These are phyloP conservation scores for Yamadazyma philogaea DNA, from an alignment of 805 yeast genomes.

Conservation along the genomic window DNA sequence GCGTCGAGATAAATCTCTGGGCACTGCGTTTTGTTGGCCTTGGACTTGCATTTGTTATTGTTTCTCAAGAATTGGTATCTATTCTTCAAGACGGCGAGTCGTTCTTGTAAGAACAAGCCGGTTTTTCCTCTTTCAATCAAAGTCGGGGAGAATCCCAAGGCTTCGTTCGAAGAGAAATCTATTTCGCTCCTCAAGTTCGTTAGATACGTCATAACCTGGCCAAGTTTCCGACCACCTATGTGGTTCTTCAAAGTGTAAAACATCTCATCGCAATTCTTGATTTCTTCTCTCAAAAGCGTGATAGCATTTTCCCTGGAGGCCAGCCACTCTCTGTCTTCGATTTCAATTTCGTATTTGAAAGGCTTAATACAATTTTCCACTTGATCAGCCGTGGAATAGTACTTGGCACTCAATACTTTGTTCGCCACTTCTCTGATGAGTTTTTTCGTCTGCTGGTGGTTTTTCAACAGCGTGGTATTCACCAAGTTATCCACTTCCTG, in stretches of 20 bases:
- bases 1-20: constrained; percentile 94
- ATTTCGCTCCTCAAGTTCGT: constrained; percentile 40
- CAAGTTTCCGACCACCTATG: constrained; percentile 80
- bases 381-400: constrained; percentile 92
- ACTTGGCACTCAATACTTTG: constrained; percentile 72
- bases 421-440: constrained; percentile 84
- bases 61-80: constrained; percentile 69
- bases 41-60: constrained; percentile 70
- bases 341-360: constrained; percentile 93
- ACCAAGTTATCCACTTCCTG: constrained; percentile 75
- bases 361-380: constrained; percentile 98
- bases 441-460: constrained; percentile 82
- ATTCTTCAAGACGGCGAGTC: constrained; percentile 67
- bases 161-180: constrained; percentile 55
- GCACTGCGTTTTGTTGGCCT: constrained; percentile 82
- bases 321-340: constrained; percentile 94
- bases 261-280: constrained; percentile 72
- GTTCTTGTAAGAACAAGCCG: constrained; percentile 73
- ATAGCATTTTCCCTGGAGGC: constrained; percentile 76
- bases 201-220: constrained; percentile 76
- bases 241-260: constrained; percentile 57
- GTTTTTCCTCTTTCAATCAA: constrained; percentile 77
- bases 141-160: constrained; percentile 79
- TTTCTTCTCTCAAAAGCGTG: constrained; percentile 73
- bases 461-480: constrained; percentile 68